Evolutionary conservation across 2,329 filamentous ascomycete species (phyloP).

Genomic region (Didymella keratinophila): DNA sequence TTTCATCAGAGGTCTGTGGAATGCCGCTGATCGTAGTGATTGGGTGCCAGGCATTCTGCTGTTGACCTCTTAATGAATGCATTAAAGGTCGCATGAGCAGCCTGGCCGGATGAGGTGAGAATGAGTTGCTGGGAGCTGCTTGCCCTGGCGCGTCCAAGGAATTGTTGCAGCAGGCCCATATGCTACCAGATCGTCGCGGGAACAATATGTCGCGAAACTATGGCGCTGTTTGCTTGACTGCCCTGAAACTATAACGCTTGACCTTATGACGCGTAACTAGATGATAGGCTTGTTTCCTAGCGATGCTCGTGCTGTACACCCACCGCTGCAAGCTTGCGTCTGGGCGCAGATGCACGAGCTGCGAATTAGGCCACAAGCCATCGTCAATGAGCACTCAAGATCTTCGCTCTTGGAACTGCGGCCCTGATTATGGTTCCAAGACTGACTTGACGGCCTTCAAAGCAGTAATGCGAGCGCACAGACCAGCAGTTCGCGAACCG

Average conservation of each 20-base stretch:
- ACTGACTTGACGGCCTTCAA: conserved; percentile 33
- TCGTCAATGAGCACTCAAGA: conserved; percentile 28
- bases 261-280: conserved; percentile 30
- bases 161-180: conserved; percentile 24
- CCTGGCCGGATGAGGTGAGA: conserved; percentile 19
- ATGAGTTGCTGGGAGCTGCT: conserved; percentile 20
- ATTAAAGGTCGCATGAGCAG: conserved; percentile 27
- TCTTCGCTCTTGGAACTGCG: conserved; percentile 18
- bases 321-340: conserved; percentile 23
- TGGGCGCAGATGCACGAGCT: conserved; percentile 29
- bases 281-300: conserved; percentile 35
- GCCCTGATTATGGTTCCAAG: neutral
- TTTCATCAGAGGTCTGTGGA: conserved; percentile 6
- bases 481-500: conserved; percentile 46
- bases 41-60: conserved; percentile 26
- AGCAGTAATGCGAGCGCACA: conserved; percentile 37
- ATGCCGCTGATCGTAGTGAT: conserved; percentile 20
- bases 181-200: conserved; percentile 40
- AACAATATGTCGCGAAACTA: conserved; percentile 44
- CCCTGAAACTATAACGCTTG: conserved; percentile 33
- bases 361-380: conserved; percentile 11
- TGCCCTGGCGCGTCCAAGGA: conserved; percentile 24
- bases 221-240: conserved; percentile 43
- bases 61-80: conserved; percentile 29
- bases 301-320: conserved; percentile 42